Evolutionary conservation across 495 filamentous ascomycete species (phyloP), one percentile per base, ranked within the genome.

Genomic region (Lindgomyces ingoldianus): DNA sequence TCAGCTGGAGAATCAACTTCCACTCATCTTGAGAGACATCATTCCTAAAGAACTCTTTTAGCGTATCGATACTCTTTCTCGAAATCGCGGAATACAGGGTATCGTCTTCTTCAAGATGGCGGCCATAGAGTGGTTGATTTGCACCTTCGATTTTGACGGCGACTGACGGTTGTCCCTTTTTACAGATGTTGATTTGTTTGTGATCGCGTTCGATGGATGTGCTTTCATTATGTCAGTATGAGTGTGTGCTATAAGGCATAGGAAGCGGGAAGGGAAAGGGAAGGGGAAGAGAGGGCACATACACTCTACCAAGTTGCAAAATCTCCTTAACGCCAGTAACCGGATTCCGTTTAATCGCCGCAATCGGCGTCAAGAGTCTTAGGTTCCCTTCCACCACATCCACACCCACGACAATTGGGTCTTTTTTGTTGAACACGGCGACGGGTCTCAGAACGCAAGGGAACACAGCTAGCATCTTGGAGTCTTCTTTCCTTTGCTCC

Each of bases 401-500:
- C 18, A 98, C 90, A 75, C 95, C 95, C 25, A 99, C 82, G 42
- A 99, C 89, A 68, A 99, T 98, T 22, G 95, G 95, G 67, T 89
- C 85, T 60, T 91, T 96, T 85, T 98, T 99, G 80, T 97, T 99
- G 83, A 99, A 99, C 21, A 99, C 90, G 2, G 91, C 91, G 29
- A 99, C 91, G 0, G 92, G 85, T 62, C 78, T 80, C 56, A 99
- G 81, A 19, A 97, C 89, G 69, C 94, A 98, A 39, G 95, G 95
- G 85, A 98, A 99, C 64, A 99, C 93, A 41, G 95, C 95, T 52
- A 92, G 80, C 69, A 96, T 81, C 79, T 98, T 98, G 67, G 87
- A 89, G 71, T 99, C 93, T 70, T 96, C 94, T 81, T 97, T 97
- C 77, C 90, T 90, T 81, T 89, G 85, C 76, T 95, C 93, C 11